Evolutionary conservation across 805 yeast species (phyloP), one percentile per base, ranked within the genome.

Genomic region (Pichia phayaonensis): DNA sequence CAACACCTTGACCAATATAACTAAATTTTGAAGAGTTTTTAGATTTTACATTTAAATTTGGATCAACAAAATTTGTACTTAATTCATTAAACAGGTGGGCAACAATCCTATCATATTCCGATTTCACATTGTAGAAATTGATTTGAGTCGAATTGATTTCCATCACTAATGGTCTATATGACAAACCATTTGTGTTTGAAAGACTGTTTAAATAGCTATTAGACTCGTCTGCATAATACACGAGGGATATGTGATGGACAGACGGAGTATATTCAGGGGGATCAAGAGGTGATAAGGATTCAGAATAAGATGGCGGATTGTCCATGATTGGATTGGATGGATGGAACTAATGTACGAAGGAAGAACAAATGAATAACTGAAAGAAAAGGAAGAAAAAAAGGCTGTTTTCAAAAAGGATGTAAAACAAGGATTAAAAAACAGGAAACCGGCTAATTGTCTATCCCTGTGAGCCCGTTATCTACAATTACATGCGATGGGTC

Each of bases 131-230:
- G 44, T 63, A 63, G 13, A 67, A 36, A 49, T 63, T 63, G 23
- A 67, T 51, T 40, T 60, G 63, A 1, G 70, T 67, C 8, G 70
- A 66, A 49, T 67, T 65, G 34, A 67, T 55, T 47, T 65, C 69
- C 8, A 65, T 27, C 0, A 67, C 39, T 4, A 60, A 54, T 1
- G 70, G 69, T 23, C 50, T 34, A 42, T 54, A 44, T 20, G 42
- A 27, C 7, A 31, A 15, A 3, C 12, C 12, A 20, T 4, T 11
- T 10, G 34, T 4, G 20, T 31, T 27, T 24, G 34, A 29, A 29
- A 24, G 22, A n/a, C 38, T 18, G 10, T 24, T 16, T 8, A 24
- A 8, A 8, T 16, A 8, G n/a, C 26, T 40, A 7, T 36, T 34
- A 2, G 47, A 26, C 49, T 62, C 66, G n/a, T 50, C 55, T 11